Conservation (phyloP, 2,329 filamentous ascomycete genomes). For the Monosporascus cannonballus region DNA sequence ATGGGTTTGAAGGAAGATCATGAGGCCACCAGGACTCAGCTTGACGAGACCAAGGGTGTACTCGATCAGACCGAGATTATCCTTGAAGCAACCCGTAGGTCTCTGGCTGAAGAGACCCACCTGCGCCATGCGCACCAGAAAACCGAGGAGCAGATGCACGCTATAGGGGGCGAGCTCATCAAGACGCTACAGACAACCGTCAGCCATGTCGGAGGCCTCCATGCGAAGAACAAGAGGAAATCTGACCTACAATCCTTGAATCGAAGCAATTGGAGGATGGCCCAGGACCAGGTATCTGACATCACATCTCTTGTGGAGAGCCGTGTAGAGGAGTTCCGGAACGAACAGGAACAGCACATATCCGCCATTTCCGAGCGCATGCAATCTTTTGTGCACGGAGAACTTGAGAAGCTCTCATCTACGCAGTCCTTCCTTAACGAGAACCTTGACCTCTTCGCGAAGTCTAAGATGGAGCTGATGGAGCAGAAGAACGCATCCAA, state of each 20-base stretch:
- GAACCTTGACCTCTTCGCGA: conserved; percentile 61
- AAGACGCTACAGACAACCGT: conserved; percentile 73
- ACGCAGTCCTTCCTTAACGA: conserved; percentile 66
- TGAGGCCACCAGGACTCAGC: conserved; percentile 62
- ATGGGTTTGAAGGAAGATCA: conserved; percentile 86
- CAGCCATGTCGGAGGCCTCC: conserved; percentile 71
- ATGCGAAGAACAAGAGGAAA: conserved; percentile 80
- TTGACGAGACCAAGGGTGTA: conserved; percentile 75
- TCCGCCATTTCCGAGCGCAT: conserved; percentile 63
- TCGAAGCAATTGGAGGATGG: conserved; percentile 69
- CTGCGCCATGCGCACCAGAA: conserved; percentile 78
- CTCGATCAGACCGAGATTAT: conserved; percentile 86
- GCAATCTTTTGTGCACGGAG: conserved; percentile 67
- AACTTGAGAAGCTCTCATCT: conserved; percentile 63
- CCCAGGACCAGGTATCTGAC: conserved; percentile 67
- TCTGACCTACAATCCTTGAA: conserved; percentile 79
- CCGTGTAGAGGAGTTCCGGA: conserved; percentile 66
- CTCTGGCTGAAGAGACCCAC: conserved; percentile 71
- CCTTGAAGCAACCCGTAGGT: conserved; percentile 68
- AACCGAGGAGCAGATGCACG: conserved; percentile 72
- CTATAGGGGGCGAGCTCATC: conserved; percentile 70
- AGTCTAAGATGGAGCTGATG: conserved; percentile 62
- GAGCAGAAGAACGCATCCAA: conserved; percentile 63
- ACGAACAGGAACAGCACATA: conserved; percentile 67
- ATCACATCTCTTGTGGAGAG: conserved; percentile 73